Evolutionary conservation across 495 filamentous ascomycete species (phyloP), one percentile per base, ranked within the genome.

Genomic region (Neurospora pannonica): DNA sequence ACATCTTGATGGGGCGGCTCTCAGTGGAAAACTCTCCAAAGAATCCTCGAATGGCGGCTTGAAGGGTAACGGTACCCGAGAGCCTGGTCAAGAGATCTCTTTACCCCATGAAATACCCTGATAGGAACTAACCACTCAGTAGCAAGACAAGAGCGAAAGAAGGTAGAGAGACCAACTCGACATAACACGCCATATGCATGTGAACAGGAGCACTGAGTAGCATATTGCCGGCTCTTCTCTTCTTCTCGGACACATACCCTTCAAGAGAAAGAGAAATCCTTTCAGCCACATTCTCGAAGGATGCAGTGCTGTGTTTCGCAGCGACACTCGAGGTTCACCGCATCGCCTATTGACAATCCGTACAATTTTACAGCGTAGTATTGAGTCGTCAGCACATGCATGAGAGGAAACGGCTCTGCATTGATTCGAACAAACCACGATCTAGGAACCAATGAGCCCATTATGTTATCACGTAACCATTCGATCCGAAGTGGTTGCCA

Each of bases 341-440:
- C 67, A 21, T 43, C 71, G 62, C 34, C 37, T 62, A 37, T 42
- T 40, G 75, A 71, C 54, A 34, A 67, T 60, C 42, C 42, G 28
- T 75, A 69, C 77, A 72, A 77, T 60, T 42, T 75, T 67, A 72
- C 69, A 62, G 48, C 72, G 75, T 76, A 36, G 60, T 73, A 78
- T 76, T 70, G 62, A 76, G 71, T 72, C 72, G 74, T 75, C 76
- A 71, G 71, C 62, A 76, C 71, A 72, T 78, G 77, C 74, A 77
- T 72, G 74, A 74, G 69, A 74, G 70, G 75, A 73, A 75, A 75
- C 71, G 75, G 48, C 70, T 75, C 74, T 76, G 72, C 77, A 75
- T 62, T 48, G 48, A 46, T 46, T 46, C 42, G 42, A 54, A 11
- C 46, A 54, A 54, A 24, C 46, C 21, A 24, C 48, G 48, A 28